Evolutionary conservation across 2,329 filamentous ascomycete species (phyloP), one percentile per base, ranked within the genome.

Genomic region (Akanthomyces dipterigenus): DNA sequence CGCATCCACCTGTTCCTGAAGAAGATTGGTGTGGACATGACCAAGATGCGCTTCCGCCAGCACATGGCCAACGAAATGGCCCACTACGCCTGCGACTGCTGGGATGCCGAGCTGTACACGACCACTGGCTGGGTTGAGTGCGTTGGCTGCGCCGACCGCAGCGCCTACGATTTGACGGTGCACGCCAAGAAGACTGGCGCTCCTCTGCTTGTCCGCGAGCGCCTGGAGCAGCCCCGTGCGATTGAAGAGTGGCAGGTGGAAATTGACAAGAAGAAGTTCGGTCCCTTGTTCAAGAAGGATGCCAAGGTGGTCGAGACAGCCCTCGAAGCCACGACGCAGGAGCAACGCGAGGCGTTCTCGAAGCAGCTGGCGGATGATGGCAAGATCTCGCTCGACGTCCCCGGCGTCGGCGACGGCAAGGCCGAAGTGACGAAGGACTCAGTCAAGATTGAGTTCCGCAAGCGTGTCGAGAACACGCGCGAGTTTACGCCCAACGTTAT

Each of bases 121-220:
- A 93, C 89, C 64, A 93, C 93, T 70, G 95, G 95, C 73, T 99
- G 95, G 95, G 90, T 98, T 65, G 95, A 99, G 80, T 98, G 93
- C 74, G 93, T 98, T 70, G 95, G 95, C 64, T 98, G 95, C 75
- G 95, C 95, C 64, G 93, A 97, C 74, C 87, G 95, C 70, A 96
- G 90, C 72, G 95, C 95, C 22, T 99, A 96, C 75, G 95, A 99
- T 76, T 76, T 98, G 73, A 89, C 86, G 40, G 93, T 97, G 11
- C 95, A 98, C 77, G 88, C 89, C 72, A 93, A 96, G 78, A 93
- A 91, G 80, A 98, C 95, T 36, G 92, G 91, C 63, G 87, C 89
- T 16, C 87, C 92, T 46, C 82, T 99, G 24, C 81, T 95, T 54
- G 95, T 98, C 45, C 87, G 93, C 63, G 88, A 97, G 79, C 86